Percentiles rank a stretch among this genome's conserved stretches.
Conservation (phyloP, 179 eudicot species). For the Camellia oleifera region DNA sequence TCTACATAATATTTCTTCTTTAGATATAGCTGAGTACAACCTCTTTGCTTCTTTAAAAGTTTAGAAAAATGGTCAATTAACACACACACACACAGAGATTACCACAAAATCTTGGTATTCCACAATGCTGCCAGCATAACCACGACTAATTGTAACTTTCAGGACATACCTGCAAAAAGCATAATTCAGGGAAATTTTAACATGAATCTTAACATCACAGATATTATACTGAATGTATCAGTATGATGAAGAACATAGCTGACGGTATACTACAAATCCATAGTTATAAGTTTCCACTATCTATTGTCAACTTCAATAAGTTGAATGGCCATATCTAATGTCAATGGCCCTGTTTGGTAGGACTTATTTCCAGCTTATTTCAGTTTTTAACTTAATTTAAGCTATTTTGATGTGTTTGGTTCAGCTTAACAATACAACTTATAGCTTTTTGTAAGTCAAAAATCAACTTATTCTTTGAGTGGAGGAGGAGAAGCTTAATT, state of each 20-base stretch:
- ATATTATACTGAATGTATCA: not conserved
- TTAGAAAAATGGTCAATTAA: not conserved
- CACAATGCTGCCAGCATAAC: constrained; percentile 87
- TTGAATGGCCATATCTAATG: not conserved
- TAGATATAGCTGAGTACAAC: not conserved
- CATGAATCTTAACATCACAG: not conserved
- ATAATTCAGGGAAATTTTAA: constrained; percentile 6
- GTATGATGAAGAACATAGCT: no score
- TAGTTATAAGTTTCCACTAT: not conserved
- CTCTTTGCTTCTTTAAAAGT: not conserved
- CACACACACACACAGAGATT: constrained; percentile 10
- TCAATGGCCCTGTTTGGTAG: no score
- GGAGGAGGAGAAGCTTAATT: no score
- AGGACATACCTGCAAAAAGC: constrained; percentile 73
- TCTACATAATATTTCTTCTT: not conserved
- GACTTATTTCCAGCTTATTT: no score
- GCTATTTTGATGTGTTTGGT: no score
- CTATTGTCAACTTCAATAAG: not conserved
- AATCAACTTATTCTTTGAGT: no score
- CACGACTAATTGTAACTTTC: constrained; percentile 93
- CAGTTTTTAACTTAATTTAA: no score
- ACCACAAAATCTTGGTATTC: constrained; percentile 94
- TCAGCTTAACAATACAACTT: no score
- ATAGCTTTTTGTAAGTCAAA: no score
- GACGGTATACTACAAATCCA: not conserved